These are phyloP conservation scores for Aschersonia sp. DNA, from an alignment of 2,329 filamentous ascomycete genomes.

Conservation along the genomic window DNA sequence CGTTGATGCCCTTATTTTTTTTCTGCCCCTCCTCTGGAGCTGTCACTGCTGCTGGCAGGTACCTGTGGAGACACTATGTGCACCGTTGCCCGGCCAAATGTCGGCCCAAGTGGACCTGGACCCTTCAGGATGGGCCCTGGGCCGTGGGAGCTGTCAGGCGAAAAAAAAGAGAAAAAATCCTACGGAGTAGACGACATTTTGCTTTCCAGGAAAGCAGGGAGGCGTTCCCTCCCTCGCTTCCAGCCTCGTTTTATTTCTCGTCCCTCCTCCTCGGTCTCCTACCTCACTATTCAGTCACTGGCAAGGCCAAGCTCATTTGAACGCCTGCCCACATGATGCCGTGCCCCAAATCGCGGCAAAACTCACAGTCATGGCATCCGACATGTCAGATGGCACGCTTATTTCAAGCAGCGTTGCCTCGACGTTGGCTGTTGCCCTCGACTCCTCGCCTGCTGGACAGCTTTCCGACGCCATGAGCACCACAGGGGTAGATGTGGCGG, in stretches of 20 bases:
- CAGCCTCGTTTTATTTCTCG: neutral
- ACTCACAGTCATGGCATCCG: conserved; percentile 25
- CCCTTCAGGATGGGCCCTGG: too few species aligned
- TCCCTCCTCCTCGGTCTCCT: neutral
- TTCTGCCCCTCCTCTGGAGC: conserved; percentile 3
- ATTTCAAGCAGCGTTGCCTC: conserved; percentile 17
- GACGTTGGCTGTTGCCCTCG: conserved; percentile 17
- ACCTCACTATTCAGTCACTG: conserved; percentile 4
- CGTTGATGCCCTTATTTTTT: neutral
- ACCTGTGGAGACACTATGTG: too few species aligned
- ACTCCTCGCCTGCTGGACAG: conserved; percentile 15
- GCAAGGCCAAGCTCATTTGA: neutral
- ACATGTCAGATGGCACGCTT: conserved; percentile 21
- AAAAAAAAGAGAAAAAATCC: too few species aligned
- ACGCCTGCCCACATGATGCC: conserved; percentile 20
- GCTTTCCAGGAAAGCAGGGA: too few species aligned
- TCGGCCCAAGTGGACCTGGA: neutral
- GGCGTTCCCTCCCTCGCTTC: too few species aligned
- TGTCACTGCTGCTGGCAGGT: too few species aligned
- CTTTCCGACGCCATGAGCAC: conserved; percentile 22
- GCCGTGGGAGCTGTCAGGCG: too few species aligned
- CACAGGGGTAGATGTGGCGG: conserved; percentile 15
- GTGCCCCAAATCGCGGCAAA: conserved; percentile 14
- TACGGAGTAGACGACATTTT: too few species aligned
- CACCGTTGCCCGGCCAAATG: neutral